phyloP scores from a whole-genome alignment of 2,329 filamentous ascomycete species.

The Pseudocercospora musae region DNA sequence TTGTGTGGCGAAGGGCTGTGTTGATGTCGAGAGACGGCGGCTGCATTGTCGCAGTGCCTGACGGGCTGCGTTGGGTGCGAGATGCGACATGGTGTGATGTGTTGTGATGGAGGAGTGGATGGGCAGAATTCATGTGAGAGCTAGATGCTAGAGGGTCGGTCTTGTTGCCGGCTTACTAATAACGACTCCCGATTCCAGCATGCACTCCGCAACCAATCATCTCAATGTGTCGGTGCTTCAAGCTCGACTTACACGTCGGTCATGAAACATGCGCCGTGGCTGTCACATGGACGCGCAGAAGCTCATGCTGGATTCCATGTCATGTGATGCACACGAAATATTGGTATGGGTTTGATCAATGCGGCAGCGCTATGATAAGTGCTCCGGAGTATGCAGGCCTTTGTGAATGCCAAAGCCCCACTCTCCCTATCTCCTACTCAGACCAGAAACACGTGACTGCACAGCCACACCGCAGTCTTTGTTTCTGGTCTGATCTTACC shows the following conservation, averaged over 20 bases:
- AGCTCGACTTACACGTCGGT: background rate
- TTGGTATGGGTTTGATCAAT: background rate
- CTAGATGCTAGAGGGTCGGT: background rate
- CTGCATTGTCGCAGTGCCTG: conserved; percentile 65
- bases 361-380: background rate
- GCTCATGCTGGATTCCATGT: background rate
- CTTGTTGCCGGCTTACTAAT: background rate
- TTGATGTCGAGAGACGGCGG: conserved; percentile 46
- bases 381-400: no score
- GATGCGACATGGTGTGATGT: conserved; percentile 42
- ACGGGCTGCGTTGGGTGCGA: conserved; percentile 66
- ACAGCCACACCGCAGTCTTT: no score
- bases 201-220: background rate
- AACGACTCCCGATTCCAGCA: background rate
- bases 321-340: background rate
- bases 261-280: background rate
- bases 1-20: conserved; percentile 39
- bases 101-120: conserved; percentile 11
- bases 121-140: background rate
- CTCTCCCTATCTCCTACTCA: no score
- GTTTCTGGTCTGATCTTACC: no score
- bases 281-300: background rate
- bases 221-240: background rate
- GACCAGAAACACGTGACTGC: no score
- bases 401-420: background rate